phyloP scores from a whole-genome alignment of 768 basidiomycete genomes.

The Sutorius australiensis region DNA sequence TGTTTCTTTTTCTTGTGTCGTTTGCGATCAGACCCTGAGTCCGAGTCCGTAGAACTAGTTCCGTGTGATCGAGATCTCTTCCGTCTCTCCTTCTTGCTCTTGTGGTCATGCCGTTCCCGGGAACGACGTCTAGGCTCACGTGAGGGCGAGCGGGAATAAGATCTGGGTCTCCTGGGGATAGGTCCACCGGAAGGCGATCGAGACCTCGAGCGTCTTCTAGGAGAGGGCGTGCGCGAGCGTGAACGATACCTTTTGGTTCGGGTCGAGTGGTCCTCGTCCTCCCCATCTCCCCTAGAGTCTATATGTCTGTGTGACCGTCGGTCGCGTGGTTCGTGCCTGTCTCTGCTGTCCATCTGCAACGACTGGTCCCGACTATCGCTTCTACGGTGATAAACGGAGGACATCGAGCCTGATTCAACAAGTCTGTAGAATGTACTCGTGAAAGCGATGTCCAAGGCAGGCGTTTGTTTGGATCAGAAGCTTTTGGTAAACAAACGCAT shows the following conservation, averaged over 20 bases:
- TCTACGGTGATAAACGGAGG: slow-evolving; percentile 22
- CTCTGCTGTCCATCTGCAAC: slow-evolving; percentile 11
- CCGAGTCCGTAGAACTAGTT: slow-evolving; percentile 40
- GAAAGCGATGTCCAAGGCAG: background rate
- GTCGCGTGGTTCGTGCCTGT: slow-evolving; percentile 18
- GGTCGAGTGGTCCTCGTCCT: slow-evolving; percentile 3
- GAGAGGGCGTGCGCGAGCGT: slow-evolving; percentile 23
- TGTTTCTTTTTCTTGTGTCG: slow-evolving; percentile 45
- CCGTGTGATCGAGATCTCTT: slow-evolving; percentile 36
- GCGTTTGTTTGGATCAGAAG: slow-evolving; percentile 29
- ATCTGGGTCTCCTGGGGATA: slow-evolving; percentile 10
- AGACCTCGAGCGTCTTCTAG: slow-evolving; percentile 22
- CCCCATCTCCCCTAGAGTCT: slow-evolving; percentile 11
- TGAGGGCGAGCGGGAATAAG: slow-evolving; percentile 27
- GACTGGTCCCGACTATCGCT: slow-evolving; percentile 19
- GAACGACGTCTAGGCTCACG: slow-evolving; percentile 31
- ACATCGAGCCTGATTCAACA: too few species aligned
- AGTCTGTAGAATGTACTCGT: background rate
- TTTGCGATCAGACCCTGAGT: slow-evolving; percentile 31
- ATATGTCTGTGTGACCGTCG: slow-evolving; percentile 16
- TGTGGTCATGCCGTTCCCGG: slow-evolving; percentile 25
- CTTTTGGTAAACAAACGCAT: slow-evolving; percentile 26
- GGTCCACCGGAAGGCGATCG: slow-evolving; percentile 25
- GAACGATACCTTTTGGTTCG: slow-evolving; percentile 11
- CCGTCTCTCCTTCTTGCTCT: slow-evolving; percentile 27